Evolutionary conservation across 345 rosid species (phyloP).

Genomic region (Pistacia vera): DNA sequence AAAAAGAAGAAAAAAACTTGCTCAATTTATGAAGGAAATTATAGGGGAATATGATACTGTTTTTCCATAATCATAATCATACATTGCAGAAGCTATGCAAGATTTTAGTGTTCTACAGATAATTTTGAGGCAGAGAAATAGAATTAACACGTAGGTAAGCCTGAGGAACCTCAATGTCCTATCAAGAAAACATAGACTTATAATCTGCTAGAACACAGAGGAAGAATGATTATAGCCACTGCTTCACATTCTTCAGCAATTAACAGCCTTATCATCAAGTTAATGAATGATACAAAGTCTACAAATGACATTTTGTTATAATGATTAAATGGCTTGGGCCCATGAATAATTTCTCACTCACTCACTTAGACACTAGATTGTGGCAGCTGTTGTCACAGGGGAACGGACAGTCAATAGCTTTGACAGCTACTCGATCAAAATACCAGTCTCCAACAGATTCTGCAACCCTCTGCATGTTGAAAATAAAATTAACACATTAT

Average conservation of each 20-base stretch:
- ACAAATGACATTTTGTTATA: conserved; percentile 11
- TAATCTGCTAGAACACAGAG: neutral
- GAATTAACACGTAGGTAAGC: neutral
- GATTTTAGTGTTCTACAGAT: neutral
- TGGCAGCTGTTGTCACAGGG: conserved; percentile 86
- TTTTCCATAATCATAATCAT: neutral
- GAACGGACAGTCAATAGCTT: conserved; percentile 74
- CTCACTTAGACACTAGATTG: conserved; percentile 75
- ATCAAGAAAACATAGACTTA: conserved; percentile 1
- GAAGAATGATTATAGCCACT: conserved; percentile 14
- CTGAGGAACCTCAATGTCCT: neutral
- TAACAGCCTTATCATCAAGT: conserved; percentile 2
- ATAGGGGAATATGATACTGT: neutral
- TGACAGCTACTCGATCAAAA: conserved; percentile 54
- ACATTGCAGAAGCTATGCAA: neutral
- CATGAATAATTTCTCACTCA: conserved; percentile 44
- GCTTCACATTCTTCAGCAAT: conserved; percentile 16
- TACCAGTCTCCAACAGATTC: conserved; percentile 95
- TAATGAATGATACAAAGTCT: conserved; percentile 23
- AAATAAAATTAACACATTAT: neutral
- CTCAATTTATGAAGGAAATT: neutral
- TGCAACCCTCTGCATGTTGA: conserved; percentile 63
- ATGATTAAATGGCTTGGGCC: conserved; percentile 13
- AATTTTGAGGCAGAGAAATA: neutral
- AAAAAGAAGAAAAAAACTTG: neutral